A percentile compares a stretch with the other conserved stretches of the same genome.
phyloP scores from a whole-genome alignment of 345 rosid genomes.

The Citrus hindsii region DNA sequence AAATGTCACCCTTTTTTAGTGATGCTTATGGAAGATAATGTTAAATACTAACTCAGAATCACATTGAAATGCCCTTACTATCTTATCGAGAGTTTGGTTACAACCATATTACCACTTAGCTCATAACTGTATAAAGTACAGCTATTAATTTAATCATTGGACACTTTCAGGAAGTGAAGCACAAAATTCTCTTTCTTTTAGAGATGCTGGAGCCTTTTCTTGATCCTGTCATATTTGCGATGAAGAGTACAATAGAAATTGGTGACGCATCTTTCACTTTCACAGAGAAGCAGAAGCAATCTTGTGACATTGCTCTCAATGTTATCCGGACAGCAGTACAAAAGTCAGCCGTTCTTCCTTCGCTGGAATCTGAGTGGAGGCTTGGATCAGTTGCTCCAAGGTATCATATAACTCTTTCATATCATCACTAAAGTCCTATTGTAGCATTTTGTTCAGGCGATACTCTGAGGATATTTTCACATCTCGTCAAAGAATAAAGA shows the following conservation, averaged over 20 bases:
- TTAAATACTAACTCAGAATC: background rate
- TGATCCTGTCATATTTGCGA: slow-evolving; percentile 56
- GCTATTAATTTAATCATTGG: background rate
- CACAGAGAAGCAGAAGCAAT: slow-evolving; percentile 54
- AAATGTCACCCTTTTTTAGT: background rate
- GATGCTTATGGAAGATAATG: background rate
- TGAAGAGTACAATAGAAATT: slow-evolving; percentile 53
- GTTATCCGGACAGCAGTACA: slow-evolving; percentile 64
- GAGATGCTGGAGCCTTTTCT: slow-evolving; percentile 87
- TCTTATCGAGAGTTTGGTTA: background rate
- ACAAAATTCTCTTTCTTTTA: slow-evolving; percentile 71
- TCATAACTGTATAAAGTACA: background rate
- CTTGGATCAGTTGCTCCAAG: slow-evolving; percentile 79
- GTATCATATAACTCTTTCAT: slow-evolving; percentile 31
- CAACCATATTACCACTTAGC: background rate
- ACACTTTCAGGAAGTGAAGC: slow-evolving; percentile 66
- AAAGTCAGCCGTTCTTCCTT: slow-evolving; percentile 77
- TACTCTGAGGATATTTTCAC: slow-evolving; percentile 2
- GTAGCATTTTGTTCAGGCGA: background rate
- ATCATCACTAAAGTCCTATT: background rate
- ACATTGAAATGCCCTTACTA: background rate
- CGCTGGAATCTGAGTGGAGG: slow-evolving; percentile 79
- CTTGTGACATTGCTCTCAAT: slow-evolving; percentile 55
- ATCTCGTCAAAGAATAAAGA: background rate
- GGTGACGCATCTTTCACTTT: slow-evolving; percentile 50